Conservation (phyloP, 345 rosid species). For the Jatropha curcas region DNA sequence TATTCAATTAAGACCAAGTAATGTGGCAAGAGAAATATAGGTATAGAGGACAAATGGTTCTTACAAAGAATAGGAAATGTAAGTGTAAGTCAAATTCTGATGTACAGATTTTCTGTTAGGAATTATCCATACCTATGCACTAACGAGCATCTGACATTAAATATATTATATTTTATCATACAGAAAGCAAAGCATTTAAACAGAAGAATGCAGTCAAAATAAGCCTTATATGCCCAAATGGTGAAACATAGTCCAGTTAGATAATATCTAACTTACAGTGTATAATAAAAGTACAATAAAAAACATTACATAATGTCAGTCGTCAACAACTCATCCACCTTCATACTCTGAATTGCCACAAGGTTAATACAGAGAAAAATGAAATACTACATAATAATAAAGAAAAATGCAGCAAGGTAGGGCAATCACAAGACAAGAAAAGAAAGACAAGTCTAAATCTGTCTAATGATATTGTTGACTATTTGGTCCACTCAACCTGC, state of each 20-base stretch:
- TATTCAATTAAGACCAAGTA: not conserved
- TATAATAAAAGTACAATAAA: slow-evolving; percentile 38
- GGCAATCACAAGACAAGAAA: slow-evolving; percentile 46
- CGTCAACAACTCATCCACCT: not conserved
- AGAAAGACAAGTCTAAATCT: slow-evolving; percentile 46
- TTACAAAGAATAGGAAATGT: too few species aligned
- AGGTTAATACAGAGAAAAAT: not conserved
- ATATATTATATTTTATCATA: not conserved
- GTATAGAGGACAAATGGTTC: too few species aligned
- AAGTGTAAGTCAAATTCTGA: not conserved
- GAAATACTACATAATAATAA: not conserved
- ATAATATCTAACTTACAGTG: slow-evolving; percentile 19
- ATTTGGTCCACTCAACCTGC: slow-evolving; percentile 36
- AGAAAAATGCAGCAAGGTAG: not conserved
- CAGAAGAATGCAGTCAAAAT: too few species aligned
- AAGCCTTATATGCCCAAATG: not conserved
- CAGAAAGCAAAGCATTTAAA: not conserved
- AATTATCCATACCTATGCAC: not conserved
- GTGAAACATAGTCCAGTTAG: slow-evolving; percentile 3
- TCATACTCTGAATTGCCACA: slow-evolving; percentile 14
- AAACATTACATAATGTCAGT: slow-evolving; percentile 7
- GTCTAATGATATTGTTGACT: slow-evolving; percentile 58
- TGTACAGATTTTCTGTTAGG: not conserved
- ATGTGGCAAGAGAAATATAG: too few species aligned
- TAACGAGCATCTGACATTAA: not conserved